A percentile compares a stretch with the other conserved stretches of the same genome.
These are phyloP conservation scores for Debaryomycetaceae sp. DNA, from an alignment of 1,139 yeast genomes.

Conservation along the genomic window DNA sequence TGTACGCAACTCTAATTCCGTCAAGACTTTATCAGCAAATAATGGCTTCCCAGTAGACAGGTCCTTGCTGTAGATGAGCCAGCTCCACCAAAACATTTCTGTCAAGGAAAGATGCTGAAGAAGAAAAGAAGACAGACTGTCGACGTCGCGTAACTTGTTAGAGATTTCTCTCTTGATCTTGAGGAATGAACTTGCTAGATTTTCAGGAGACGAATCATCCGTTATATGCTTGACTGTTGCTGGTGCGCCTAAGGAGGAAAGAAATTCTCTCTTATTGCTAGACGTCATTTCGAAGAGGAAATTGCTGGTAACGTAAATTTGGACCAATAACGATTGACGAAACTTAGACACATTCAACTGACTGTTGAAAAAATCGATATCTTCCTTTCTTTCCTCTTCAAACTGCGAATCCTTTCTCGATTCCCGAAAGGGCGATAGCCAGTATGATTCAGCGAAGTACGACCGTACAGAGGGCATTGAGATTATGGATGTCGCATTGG, in stretches of 20 bases:
- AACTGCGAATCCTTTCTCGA: slow-evolving; percentile 12
- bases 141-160: slow-evolving; percentile 17
- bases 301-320: slow-evolving; percentile 28
- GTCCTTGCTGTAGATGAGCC: slow-evolving; percentile 41
- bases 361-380: slow-evolving; percentile 22
- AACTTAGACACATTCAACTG: slow-evolving; percentile 25
- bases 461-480: slow-evolving; percentile 19
- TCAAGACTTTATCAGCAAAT: slow-evolving; percentile 20
- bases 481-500: slow-evolving; percentile 15
- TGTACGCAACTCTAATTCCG: slow-evolving; percentile 19
- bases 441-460: slow-evolving; percentile 39
- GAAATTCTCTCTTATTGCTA: slow-evolving; percentile 20
- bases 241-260: slow-evolving; percentile 23
- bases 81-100: slow-evolving; percentile 42
- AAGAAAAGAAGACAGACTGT: slow-evolving; percentile 24
- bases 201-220: slow-evolving; percentile 31
- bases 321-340: slow-evolving; percentile 28
- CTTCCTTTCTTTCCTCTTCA: slow-evolving; percentile 21
- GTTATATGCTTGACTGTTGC: slow-evolving; percentile 33
- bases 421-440: slow-evolving; percentile 26
- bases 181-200: slow-evolving; percentile 17
- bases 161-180: slow-evolving; percentile 27
- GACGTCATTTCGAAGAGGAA: slow-evolving; percentile 29
- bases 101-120: slow-evolving; percentile 24
- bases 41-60: slow-evolving; percentile 27